Conservation (phyloP, 805 yeast genomes). For the Candida gorgasii region DNA sequence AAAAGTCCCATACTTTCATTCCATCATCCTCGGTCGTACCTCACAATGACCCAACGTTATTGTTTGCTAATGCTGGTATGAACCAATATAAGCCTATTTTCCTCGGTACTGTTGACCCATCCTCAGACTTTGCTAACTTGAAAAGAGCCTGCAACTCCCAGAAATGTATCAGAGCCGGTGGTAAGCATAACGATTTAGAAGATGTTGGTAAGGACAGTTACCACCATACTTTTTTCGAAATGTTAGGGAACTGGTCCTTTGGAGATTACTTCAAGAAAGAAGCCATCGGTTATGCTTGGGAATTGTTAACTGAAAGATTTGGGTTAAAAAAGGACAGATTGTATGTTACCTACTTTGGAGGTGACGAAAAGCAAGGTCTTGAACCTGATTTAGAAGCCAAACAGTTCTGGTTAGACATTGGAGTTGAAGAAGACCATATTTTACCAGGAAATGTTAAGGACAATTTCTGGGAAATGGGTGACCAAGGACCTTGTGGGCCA, state of each 20-base stretch:
- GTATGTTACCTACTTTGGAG: slow-evolving; percentile 96
- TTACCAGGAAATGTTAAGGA: slow-evolving; percentile 88
- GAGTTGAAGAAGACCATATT: slow-evolving; percentile 90
- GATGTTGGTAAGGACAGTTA: slow-evolving; percentile 98
- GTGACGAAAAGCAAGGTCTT: slow-evolving; percentile 78
- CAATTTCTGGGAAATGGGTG: slow-evolving; percentile 99
- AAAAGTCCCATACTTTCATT: slow-evolving; percentile 71
- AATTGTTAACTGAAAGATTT: slow-evolving; percentile 79
- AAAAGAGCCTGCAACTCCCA: slow-evolving; percentile 94
- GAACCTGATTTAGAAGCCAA: slow-evolving; percentile 95
- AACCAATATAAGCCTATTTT: slow-evolving; percentile 98
- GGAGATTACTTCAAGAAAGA: slow-evolving; percentile 98
- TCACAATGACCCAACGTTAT: slow-evolving; percentile 94
- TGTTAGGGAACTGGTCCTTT: slow-evolving; percentile 99
- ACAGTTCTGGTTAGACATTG: slow-evolving; percentile 79
- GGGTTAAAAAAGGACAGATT: slow-evolving; percentile 77
- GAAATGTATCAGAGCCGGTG: slow-evolving; percentile 99
- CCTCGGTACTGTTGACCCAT: slow-evolving; percentile 95
- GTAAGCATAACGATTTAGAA: slow-evolving; percentile 96
- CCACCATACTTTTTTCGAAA: slow-evolving; percentile 98
- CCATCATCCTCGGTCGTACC: slow-evolving; percentile 96
- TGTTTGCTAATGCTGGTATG: slow-evolving; percentile 99
- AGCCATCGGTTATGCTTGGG: slow-evolving; percentile 90
- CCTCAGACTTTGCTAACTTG: slow-evolving; percentile 78
- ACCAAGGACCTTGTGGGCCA: slow-evolving; percentile 99